Evolutionary conservation across 1,284 basidiomycete genomes (phyloP).

Genomic region (Pyrrhoderma lamaoense): DNA sequence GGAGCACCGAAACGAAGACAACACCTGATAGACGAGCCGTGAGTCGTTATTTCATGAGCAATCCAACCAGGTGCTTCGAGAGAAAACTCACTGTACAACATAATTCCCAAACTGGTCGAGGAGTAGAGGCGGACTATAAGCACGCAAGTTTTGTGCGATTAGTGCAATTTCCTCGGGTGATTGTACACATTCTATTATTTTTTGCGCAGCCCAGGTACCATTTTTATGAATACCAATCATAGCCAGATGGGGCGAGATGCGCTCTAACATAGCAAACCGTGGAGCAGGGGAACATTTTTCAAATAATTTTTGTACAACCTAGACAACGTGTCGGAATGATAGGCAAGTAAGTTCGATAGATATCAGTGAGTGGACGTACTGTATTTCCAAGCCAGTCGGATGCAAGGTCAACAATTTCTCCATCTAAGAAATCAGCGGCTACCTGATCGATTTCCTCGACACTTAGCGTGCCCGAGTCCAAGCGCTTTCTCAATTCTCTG

Average conservation of each 20-base stretch:
- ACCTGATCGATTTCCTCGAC: conserved; percentile 89
- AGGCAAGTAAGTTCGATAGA: not conserved
- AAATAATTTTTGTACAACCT: conserved; percentile 95
- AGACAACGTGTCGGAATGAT: conserved; percentile 3
- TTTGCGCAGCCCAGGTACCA: conserved; percentile 99
- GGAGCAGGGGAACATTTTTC: conserved; percentile 78
- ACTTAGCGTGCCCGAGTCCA: conserved; percentile 77
- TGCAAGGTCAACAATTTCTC: conserved; percentile 88
- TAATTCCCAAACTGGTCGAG: conserved; percentile 98
- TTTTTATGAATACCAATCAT: conserved; percentile 99
- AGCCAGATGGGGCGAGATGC: conserved; percentile 89
- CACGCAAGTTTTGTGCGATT: conserved; percentile 80
- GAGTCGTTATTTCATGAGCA: not conserved
- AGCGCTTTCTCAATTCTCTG: conserved; percentile 87
- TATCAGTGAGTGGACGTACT: conserved; percentile 38
- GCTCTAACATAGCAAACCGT: conserved; percentile 86
- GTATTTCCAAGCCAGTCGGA: conserved; percentile 99
- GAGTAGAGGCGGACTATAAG: conserved; percentile 90
- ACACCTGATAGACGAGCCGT: conserved; percentile 43
- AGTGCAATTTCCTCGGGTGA: conserved; percentile 83
- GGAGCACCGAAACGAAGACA: conserved; percentile 89
- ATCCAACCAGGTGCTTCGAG: not conserved
- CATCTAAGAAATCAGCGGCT: conserved; percentile 84
- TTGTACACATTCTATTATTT: conserved; percentile 94
- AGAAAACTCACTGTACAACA: conserved; percentile 76